Evolutionary conservation across 305 asterid genomes (phyloP).

Genomic region (Solanum hybrid): DNA sequence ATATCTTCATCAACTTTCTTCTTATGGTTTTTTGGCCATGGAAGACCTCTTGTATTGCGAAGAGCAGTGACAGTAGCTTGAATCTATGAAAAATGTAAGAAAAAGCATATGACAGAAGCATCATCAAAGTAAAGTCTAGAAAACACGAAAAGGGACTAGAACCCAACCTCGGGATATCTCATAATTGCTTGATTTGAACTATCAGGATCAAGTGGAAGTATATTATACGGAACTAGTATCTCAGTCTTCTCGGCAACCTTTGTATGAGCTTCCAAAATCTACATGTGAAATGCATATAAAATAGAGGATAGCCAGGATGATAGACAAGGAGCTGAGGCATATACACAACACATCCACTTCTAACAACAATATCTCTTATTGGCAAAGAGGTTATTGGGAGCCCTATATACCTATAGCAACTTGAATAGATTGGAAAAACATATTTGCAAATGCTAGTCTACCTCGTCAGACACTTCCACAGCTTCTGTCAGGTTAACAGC

Average conservation of each 20-base stretch:
- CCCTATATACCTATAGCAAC: not conserved
- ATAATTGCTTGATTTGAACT: constrained; percentile 87
- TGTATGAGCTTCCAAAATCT: constrained; percentile 81
- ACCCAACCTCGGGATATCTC: constrained; percentile 84
- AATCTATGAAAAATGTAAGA: constrained; percentile 37
- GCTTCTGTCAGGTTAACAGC: constrained; percentile 88
- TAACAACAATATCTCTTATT: not conserved
- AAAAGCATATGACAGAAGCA: not conserved
- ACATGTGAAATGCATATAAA: constrained; percentile 15
- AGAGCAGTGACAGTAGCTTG: constrained; percentile 93
- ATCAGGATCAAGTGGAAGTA: constrained; percentile 95
- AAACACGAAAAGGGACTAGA: constrained; percentile 1
- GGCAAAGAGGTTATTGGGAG: not conserved
- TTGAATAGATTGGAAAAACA: not conserved
- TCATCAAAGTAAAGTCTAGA: not conserved
- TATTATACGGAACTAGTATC: constrained; percentile 86
- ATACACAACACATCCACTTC: not conserved
- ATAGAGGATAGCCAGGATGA: not conserved
- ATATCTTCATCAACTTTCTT: constrained; percentile 81
- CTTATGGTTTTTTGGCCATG: constrained; percentile 86
- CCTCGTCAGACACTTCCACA: constrained; percentile 90
- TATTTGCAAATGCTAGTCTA: constrained; percentile 7
- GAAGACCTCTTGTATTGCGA: constrained; percentile 88
- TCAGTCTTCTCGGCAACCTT: constrained; percentile 79
- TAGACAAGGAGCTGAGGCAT: not conserved